Conservation (phyloP, 2,329 filamentous ascomycete species). For the Fusarium sororula region DNA sequence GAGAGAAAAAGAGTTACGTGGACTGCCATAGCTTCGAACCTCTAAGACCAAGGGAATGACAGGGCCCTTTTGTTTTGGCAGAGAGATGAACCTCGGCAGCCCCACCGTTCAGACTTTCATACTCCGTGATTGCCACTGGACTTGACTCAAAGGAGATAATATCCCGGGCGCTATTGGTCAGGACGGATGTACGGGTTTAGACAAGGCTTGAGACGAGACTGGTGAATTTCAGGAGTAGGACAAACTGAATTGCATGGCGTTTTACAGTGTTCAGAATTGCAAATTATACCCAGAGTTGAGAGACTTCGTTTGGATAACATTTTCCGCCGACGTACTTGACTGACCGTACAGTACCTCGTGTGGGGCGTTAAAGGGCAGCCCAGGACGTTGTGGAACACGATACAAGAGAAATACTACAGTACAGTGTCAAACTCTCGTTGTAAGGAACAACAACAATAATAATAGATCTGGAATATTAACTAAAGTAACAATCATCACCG, state of each 20-base stretch:
- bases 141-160: conserved; percentile 32
- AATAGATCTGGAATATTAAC: not conserved
- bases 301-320: conserved; percentile 10
- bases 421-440: not conserved
- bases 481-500: not conserved
- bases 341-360: not conserved
- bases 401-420: not conserved
- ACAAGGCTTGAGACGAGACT: not conserved
- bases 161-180: conserved; percentile 18
- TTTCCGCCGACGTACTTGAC: not conserved
- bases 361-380: not conserved
- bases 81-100: conserved; percentile 23
- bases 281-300: not conserved
- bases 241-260: conserved; percentile 16
- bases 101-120: conserved; percentile 1
- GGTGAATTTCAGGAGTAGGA: not conserved
- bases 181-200: conserved; percentile 25
- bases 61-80: not conserved
- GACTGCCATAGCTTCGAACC: conserved; percentile 13
- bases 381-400: not conserved
- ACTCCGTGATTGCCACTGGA: conserved; percentile 6
- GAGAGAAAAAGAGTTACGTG: not conserved
- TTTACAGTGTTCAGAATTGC: not conserved
- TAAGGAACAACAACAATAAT: not conserved
- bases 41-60: conserved; percentile 35